These are phyloP conservation scores for Chamaecrista fasciculata DNA, from an alignment of 306 rosid genomes.

Conservation along the genomic window DNA sequence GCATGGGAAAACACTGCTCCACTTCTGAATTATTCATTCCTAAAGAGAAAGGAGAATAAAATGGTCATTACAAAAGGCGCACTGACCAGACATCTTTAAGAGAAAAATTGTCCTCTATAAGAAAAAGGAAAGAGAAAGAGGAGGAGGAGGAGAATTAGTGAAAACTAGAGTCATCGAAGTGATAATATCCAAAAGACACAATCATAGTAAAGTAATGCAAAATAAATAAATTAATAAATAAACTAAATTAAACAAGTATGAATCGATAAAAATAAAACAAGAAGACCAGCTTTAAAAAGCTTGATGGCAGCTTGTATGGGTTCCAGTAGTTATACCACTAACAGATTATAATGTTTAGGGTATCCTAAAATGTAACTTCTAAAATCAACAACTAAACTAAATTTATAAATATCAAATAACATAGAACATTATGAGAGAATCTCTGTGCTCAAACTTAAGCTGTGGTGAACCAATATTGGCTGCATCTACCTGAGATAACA, in stretches of 20 bases:
- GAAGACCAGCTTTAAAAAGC: neutral
- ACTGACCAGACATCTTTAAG: slow-evolving; percentile 1
- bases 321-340: neutral
- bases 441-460: slow-evolving; percentile 22
- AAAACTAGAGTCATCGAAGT: slow-evolving; percentile 6
- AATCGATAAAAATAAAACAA: neutral
- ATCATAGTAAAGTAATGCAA: neutral
- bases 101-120: neutral
- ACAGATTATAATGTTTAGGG: neutral
- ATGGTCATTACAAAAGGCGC: slow-evolving; percentile 29
- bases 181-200: slow-evolving; percentile 26
- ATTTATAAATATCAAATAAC: neutral
- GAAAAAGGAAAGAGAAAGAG: neutral
- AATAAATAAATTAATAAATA: neutral
- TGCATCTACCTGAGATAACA: slow-evolving; percentile 43
- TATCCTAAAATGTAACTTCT: neutral
- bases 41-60: slow-evolving; percentile 16
- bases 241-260: neutral
- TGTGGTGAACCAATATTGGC: slow-evolving; percentile 12
- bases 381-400: neutral
- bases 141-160: slow-evolving; percentile 13
- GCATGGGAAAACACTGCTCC: slow-evolving; percentile 91
- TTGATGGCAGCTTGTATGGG: neutral
- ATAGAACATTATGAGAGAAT: slow-evolving; percentile 20
- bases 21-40: slow-evolving; percentile 64